phyloP scores from a whole-genome alignment of 345 rosid species.

The Hibiscus tridactylites region DNA sequence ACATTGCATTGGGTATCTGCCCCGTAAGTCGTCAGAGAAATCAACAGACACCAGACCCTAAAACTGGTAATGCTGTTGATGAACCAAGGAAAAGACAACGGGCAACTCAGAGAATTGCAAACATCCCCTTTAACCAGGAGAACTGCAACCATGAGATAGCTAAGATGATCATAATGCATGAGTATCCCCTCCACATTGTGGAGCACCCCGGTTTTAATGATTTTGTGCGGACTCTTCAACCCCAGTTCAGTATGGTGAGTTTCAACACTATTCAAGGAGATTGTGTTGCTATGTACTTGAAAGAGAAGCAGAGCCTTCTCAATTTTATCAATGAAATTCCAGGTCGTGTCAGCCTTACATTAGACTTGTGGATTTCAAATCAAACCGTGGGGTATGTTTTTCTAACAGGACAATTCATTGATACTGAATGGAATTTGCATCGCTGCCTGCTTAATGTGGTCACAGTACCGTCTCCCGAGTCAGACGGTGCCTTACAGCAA shows the following conservation, averaged over 20 bases:
- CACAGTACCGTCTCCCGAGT: slow-evolving; percentile 62
- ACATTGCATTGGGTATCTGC: slow-evolving; percentile 81
- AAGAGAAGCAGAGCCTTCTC: slow-evolving; percentile 65
- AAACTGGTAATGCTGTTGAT: slow-evolving; percentile 24
- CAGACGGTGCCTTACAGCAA: slow-evolving; percentile 57
- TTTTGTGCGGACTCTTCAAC: slow-evolving; percentile 65
- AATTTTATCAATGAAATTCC: slow-evolving; percentile 48
- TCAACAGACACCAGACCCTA: slow-evolving; percentile 30
- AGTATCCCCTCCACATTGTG: slow-evolving; percentile 74
- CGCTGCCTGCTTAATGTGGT: slow-evolving; percentile 67
- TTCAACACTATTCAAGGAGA: slow-evolving; percentile 83
- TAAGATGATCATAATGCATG: slow-evolving; percentile 86
- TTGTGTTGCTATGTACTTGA: slow-evolving; percentile 61
- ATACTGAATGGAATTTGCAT: slow-evolving; percentile 61
- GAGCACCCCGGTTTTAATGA: slow-evolving; percentile 70
- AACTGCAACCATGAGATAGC: slow-evolving; percentile 69
- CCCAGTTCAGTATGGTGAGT: slow-evolving; percentile 62
- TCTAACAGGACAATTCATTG: slow-evolving; percentile 72
- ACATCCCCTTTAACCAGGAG: slow-evolving; percentile 51
- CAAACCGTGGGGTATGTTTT: slow-evolving; percentile 59
- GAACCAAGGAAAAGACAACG: slow-evolving; percentile 64
- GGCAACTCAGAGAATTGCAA: slow-evolving; percentile 24
- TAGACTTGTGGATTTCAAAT: slow-evolving; percentile 63
- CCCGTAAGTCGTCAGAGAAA: slow-evolving; percentile 52
- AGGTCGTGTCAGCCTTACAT: slow-evolving; percentile 61